Percentiles rank a stretch among this genome's conserved stretches.
These are phyloP conservation scores for Hydnum rufescens DNA, from an alignment of 768 basidiomycete genomes.

Conservation along the genomic window DNA sequence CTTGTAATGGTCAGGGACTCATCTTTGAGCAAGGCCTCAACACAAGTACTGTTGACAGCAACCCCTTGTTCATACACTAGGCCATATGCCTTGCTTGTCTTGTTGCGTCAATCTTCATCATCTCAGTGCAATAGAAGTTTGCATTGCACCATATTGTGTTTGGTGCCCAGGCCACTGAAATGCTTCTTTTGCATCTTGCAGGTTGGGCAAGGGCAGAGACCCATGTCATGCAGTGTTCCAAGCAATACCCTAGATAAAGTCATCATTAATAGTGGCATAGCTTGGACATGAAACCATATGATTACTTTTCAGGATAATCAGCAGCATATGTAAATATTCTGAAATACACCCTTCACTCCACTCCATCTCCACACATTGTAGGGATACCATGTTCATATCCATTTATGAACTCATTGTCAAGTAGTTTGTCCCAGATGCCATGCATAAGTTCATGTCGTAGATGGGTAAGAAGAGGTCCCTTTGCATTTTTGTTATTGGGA, in stretches of 20 bases:
- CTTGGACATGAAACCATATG: slow-evolving; percentile 4
- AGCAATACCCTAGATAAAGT: slow-evolving; percentile 13
- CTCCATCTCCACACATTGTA: slow-evolving; percentile 5
- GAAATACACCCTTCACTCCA: slow-evolving; percentile 12
- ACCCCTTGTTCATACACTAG: slow-evolving; percentile 5
- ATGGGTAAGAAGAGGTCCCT: slow-evolving; percentile 3
- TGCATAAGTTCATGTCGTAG: slow-evolving; percentile 9
- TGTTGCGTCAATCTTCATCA: not conserved
- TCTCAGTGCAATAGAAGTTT: not conserved
- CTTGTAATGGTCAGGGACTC: slow-evolving; percentile 5
- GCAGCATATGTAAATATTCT: slow-evolving; percentile 19
- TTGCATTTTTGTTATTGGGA: not conserved
- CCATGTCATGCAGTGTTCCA: slow-evolving; percentile 16
- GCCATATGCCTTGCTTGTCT: slow-evolving; percentile 1
- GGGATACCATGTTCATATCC: slow-evolving; percentile 8
- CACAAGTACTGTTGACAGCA: slow-evolving; percentile 2
- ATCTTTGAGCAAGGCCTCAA: slow-evolving; percentile 3
- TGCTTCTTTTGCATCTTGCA: slow-evolving; percentile 13
- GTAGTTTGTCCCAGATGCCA: slow-evolving; percentile 3
- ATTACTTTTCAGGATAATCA: slow-evolving; percentile 23
- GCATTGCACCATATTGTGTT: not conserved
- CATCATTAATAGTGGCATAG: not conserved
- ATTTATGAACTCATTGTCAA: slow-evolving; percentile 8
- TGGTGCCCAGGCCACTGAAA: slow-evolving; percentile 6
- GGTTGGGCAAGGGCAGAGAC: slow-evolving; percentile 17